Conservation (phyloP, 768 basidiomycete species). For the Candolleomyces aberdarensis region DNA sequence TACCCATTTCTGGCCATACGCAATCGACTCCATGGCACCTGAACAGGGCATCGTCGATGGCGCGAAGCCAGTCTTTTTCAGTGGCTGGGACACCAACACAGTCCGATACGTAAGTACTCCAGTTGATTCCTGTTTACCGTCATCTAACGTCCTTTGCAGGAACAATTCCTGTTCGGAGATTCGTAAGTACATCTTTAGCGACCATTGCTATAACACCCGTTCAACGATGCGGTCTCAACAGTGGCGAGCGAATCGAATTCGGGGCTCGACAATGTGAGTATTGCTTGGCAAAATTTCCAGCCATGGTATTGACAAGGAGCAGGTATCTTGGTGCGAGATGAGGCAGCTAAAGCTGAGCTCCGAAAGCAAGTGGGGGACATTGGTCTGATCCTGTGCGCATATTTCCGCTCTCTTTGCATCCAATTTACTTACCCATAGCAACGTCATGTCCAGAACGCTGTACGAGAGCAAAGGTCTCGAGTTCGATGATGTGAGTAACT, state of each 20-base stretch:
- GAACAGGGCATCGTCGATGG: slow-evolving; percentile 60
- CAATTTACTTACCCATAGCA: background rate
- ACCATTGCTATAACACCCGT: slow-evolving; percentile 16
- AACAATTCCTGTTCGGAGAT: slow-evolving; percentile 53
- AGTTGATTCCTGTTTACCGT: background rate
- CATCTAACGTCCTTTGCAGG: slow-evolving; percentile 14
- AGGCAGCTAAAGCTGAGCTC: slow-evolving; percentile 45
- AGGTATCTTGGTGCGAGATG: slow-evolving; percentile 73
- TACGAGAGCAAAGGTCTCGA: slow-evolving; percentile 68
- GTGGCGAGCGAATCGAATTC: slow-evolving; percentile 52
- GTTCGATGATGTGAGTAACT: slow-evolving; percentile 52
- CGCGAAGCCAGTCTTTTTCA: slow-evolving; percentile 57
- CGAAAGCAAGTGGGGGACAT: slow-evolving; percentile 54
- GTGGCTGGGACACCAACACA: slow-evolving; percentile 41
- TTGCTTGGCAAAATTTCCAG: slow-evolving; percentile 38
- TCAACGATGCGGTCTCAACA: slow-evolving; percentile 13
- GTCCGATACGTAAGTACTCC: slow-evolving; percentile 33
- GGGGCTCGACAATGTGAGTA: slow-evolving; percentile 62
- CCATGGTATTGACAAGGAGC: background rate
- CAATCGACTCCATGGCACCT: slow-evolving; percentile 55
- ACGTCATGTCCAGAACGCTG: slow-evolving; percentile 36
- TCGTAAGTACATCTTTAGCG: slow-evolving; percentile 30
- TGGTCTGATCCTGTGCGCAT: slow-evolving; percentile 54
- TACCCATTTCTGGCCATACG: slow-evolving; percentile 57
- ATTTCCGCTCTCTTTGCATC: background rate